phyloP scores from a whole-genome alignment of 768 basidiomycete genomes.

The Lentinus tigrinus region DNA sequence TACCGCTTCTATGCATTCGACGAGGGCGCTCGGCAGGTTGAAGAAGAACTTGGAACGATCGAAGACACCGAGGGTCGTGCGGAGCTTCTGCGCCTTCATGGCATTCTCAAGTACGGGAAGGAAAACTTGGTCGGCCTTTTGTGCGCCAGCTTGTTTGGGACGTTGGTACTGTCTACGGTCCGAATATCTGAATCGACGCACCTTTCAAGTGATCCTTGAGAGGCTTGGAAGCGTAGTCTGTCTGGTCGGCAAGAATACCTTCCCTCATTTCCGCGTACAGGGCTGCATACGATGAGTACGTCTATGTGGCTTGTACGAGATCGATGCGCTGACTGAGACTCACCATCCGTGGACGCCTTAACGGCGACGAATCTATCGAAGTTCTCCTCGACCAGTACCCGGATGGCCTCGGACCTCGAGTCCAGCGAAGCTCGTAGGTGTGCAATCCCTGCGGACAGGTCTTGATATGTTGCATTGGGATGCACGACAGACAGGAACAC shows the following conservation, averaged over 20 bases:
- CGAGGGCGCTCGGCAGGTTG: conserved; percentile 89
- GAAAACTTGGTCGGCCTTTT: conserved; percentile 94
- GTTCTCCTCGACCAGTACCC: conserved; percentile 94
- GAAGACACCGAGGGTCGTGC: conserved; percentile 91
- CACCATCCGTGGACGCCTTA: conserved; percentile 95
- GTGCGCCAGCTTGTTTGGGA: conserved; percentile 65
- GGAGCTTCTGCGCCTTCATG: conserved; percentile 88
- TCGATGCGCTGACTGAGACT: conserved; percentile 12
- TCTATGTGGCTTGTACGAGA: no score
- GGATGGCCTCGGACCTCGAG: conserved; percentile 88
- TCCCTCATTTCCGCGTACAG: conserved; percentile 92
- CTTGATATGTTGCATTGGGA: conserved; percentile 93
- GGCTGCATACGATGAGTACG: conserved; percentile 44
- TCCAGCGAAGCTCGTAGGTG: conserved; percentile 81
- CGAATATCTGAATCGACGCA: conserved; percentile 31
- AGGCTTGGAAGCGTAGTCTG: conserved; percentile 81
- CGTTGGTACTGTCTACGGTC: background rate
- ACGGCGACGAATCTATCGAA: conserved; percentile 98
- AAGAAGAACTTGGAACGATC: conserved; percentile 98
- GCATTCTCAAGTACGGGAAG: conserved; percentile 95
- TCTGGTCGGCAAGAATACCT: conserved; percentile 70
- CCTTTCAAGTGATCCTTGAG: conserved; percentile 85
- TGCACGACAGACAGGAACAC: conserved; percentile 88
- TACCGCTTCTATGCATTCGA: conserved; percentile 88
- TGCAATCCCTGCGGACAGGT: conserved; percentile 75